These are phyloP conservation scores for Neurospora sp. DNA, from an alignment of 495 filamentous ascomycete genomes.

Conservation along the genomic window DNA sequence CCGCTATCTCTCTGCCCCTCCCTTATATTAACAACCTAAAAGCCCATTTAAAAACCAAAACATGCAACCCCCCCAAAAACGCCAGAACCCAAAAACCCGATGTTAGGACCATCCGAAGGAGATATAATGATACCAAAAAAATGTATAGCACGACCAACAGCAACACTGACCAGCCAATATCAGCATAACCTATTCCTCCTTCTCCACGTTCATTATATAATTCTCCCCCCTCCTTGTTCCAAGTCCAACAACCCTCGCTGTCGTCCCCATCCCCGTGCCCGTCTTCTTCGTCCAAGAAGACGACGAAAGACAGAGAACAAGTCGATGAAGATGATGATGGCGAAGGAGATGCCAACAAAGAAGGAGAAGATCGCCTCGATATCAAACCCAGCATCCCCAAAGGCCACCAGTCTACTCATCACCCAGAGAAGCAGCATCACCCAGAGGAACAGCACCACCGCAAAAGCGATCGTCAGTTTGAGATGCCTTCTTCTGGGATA, in stretches of 20 bases:
- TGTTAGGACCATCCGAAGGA: not conserved
- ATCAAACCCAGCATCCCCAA: not conserved
- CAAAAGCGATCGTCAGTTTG: not conserved
- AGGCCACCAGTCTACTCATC: not conserved
- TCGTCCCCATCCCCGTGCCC: not conserved
- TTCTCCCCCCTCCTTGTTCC: not conserved
- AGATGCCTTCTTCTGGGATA: not conserved
- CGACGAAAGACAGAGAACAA: not conserved
- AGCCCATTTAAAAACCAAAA: not conserved
- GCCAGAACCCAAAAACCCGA: not conserved
- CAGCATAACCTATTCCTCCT: not conserved
- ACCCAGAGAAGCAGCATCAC: no score
- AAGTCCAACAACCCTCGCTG: not conserved
- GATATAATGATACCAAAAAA: not conserved
- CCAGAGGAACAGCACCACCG: not conserved
- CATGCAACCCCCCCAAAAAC: not conserved
- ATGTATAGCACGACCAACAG: not conserved
- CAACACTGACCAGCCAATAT: not conserved
- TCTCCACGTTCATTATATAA: not conserved
- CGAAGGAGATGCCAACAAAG: no score
- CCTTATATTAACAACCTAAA: not conserved
- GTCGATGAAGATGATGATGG: not conserved
- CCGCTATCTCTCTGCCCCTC: not conserved
- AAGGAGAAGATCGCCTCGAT: not conserved
- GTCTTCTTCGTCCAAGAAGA: not conserved